These are phyloP conservation scores for Xanthoceras sorbifolium DNA, from an alignment of 345 rosid species.

Conservation along the genomic window DNA sequence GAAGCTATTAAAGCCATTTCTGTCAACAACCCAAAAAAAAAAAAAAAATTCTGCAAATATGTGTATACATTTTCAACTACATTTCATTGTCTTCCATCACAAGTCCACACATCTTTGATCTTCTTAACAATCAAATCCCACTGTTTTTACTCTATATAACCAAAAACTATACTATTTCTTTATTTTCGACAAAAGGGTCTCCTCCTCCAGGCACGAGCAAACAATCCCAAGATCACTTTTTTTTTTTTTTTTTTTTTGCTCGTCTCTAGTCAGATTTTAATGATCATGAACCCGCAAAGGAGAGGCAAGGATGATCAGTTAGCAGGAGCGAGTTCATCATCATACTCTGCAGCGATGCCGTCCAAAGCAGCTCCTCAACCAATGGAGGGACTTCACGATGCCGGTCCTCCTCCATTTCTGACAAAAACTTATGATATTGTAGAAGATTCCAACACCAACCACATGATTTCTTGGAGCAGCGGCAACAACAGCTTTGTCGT, in stretches of 20 bases:
- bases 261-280: neutral
- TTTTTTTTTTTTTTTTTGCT: neutral
- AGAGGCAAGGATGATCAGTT: constrained; percentile 22
- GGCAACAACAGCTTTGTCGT: constrained; percentile 65
- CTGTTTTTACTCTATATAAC: neutral
- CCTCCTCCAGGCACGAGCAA: neutral
- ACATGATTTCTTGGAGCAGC: constrained; percentile 72
- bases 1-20: neutral
- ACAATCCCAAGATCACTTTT: neutral
- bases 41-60: neutral
- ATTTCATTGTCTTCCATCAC: neutral
- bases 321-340: constrained; percentile 21
- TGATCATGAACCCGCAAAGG: constrained; percentile 22
- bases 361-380: constrained; percentile 59
- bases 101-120: neutral
- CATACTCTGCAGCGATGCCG: neutral
- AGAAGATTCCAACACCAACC: constrained; percentile 58
- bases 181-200: neutral
- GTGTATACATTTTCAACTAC: neutral
- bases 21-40: neutral
- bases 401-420: constrained; percentile 75
- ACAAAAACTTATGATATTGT: constrained; percentile 73
- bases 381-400: constrained; percentile 58
- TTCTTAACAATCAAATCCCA: neutral
- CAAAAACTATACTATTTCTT: neutral